Percentiles rank a stretch among this genome's conserved stretches.
Evolutionary conservation across 805 yeast species (phyloP).

Genomic region (Kuraishia capsulata): DNA sequence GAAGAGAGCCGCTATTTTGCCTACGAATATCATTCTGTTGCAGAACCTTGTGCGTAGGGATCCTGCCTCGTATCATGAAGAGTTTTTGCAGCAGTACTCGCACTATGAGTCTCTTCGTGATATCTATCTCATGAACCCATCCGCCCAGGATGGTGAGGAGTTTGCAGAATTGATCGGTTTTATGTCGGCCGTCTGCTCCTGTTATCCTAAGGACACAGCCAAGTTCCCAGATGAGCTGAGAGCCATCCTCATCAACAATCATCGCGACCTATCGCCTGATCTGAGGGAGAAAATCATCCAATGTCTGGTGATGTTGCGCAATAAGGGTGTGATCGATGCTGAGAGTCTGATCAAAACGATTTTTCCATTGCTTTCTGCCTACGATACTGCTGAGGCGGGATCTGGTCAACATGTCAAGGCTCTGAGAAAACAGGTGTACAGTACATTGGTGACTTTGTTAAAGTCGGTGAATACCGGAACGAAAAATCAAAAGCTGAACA

Average conservation of each 20-base stretch:
- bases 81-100: conserved; percentile 83
- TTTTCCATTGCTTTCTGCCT: conserved; percentile 75
- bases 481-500: conserved; percentile 81
- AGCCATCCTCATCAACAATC: conserved; percentile 60
- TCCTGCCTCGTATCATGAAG: conserved; percentile 91
- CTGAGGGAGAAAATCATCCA: conserved; percentile 87
- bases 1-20: conserved; percentile 88
- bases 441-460: conserved; percentile 66
- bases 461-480: conserved; percentile 83
- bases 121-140: conserved; percentile 68
- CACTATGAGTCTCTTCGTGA: conserved; percentile 90
- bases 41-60: conserved; percentile 92
- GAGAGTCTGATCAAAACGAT: conserved; percentile 78
- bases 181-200: conserved; percentile 82
- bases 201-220: conserved; percentile 84
- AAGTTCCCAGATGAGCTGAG: conserved; percentile 77
- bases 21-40: conserved; percentile 81
- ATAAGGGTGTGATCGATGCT: conserved; percentile 69
- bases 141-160: conserved; percentile 50
- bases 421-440: conserved; percentile 74
- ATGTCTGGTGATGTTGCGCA: conserved; percentile 82
- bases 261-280: conserved; percentile 74
- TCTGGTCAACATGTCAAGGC: conserved; percentile 65
- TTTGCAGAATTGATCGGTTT: conserved; percentile 84
- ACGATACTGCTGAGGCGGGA: conserved; percentile 36